Evolutionary conservation across 169 alveolate species (phyloP).

Genomic region (Perkinsus marinus): DNA sequence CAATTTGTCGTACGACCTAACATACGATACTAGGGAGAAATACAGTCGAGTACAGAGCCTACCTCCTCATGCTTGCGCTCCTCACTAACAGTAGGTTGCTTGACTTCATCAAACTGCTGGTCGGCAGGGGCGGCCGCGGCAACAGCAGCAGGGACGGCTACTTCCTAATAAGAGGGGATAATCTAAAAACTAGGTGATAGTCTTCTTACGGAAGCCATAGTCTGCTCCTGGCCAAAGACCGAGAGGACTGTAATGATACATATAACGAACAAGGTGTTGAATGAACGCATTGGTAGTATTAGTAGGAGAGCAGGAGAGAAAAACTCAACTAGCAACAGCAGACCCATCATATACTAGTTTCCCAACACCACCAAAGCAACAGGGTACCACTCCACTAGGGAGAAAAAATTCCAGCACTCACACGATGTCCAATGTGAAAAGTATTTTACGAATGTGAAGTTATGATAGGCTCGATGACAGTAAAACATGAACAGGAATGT

Average conservation of each 20-base stretch:
- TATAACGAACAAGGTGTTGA: neutral
- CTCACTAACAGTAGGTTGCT: neutral
- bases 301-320: neutral
- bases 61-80: neutral
- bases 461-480: neutral
- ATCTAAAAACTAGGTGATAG: neutral
- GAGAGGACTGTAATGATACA: neutral
- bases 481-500: no score
- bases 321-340: neutral
- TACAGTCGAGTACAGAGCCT: neutral
- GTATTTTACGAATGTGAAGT: no score
- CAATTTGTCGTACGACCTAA: neutral
- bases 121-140: neutral
- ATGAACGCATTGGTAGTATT: neutral
- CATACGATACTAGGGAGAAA: neutral
- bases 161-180: neutral
- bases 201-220: neutral
- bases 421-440: neutral
- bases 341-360: no score
- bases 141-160: neutral
- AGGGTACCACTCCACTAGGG: neutral
- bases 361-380: neutral
- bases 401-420: neutral
- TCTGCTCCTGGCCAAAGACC: neutral
- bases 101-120: neutral